Evolutionary conservation across 176 grass and related monocot genomes (phyloP).

Genomic region (Cenchrus americanus): DNA sequence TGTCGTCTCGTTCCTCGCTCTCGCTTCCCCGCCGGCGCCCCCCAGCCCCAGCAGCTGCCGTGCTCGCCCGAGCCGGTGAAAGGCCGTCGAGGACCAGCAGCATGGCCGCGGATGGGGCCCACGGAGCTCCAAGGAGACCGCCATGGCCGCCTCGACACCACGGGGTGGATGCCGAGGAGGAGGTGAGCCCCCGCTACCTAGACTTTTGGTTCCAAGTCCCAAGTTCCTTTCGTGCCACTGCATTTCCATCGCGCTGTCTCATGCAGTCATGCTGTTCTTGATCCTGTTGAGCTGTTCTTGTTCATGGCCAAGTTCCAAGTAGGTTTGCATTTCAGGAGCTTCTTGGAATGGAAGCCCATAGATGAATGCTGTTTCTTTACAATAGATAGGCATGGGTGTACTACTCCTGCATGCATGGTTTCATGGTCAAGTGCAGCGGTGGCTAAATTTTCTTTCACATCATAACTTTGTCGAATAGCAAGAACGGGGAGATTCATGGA

Average conservation of each 20-base stretch:
- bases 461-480: background rate
- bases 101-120: slow-evolving; percentile 33
- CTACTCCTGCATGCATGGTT: background rate
- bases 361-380: background rate
- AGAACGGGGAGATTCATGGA: background rate
- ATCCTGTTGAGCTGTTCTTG: background rate
- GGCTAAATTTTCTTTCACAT: background rate
- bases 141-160: slow-evolving; percentile 41
- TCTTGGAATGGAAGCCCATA: background rate
- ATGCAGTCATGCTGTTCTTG: slow-evolving; percentile 16
- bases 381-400: background rate
- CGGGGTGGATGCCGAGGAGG: slow-evolving; percentile 6
- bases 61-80: background rate
- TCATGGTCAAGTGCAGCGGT: background rate
- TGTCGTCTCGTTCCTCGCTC: background rate
- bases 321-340: background rate
- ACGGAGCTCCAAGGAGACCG: slow-evolving; percentile 10
- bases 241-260: slow-evolving; percentile 4
- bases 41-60: background rate
- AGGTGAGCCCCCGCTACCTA: slow-evolving; percentile 16
- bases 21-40: background rate
- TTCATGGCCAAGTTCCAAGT: background rate
- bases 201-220: background rate
- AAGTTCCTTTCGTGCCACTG: background rate
- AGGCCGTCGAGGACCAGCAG: slow-evolving; percentile 6